Conservation (phyloP, 2,329 filamentous ascomycete genomes). For the Alternaria alternata region DNA sequence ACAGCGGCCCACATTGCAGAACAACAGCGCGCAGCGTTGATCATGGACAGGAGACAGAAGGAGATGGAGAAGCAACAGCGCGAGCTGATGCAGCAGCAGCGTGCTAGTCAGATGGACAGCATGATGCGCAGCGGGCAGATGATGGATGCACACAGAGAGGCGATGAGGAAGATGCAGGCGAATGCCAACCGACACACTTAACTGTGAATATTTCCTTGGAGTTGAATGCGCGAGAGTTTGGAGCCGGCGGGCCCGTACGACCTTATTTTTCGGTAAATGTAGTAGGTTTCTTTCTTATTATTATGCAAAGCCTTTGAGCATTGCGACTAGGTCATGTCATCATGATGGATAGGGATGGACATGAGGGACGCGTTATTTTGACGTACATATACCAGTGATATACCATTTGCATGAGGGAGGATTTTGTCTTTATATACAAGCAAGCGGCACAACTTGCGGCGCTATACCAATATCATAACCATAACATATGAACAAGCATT, state of each 20-base stretch:
- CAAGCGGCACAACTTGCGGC: background rate
- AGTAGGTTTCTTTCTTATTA: background rate
- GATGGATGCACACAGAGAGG: conserved; percentile 78
- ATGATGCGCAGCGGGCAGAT: conserved; percentile 79
- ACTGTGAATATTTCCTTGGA: background rate
- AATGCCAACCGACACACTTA: conserved; percentile 56
- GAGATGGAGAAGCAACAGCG: conserved; percentile 67
- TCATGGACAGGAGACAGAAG: conserved; percentile 70
- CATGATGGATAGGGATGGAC: background rate
- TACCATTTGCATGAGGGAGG: background rate
- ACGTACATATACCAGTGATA: background rate
- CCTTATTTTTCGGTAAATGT: background rate
- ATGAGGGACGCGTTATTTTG: background rate
- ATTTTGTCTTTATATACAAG: background rate
- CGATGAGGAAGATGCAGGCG: conserved; percentile 80
- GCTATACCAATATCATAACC: background rate
- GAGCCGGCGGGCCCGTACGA: background rate
- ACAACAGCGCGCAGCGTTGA: conserved; percentile 55
- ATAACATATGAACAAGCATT: background rate
- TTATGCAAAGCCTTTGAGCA: background rate
- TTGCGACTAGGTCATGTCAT: background rate
- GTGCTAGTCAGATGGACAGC: conserved; percentile 72
- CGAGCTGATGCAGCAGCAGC: conserved; percentile 64
- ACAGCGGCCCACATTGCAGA: conserved; percentile 40
- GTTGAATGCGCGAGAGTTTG: background rate